Percentiles rank a stretch among this genome's conserved stretches.
Conservation (phyloP, 352 stramenopile species). For the Globisporangium cederbergense region DNA sequence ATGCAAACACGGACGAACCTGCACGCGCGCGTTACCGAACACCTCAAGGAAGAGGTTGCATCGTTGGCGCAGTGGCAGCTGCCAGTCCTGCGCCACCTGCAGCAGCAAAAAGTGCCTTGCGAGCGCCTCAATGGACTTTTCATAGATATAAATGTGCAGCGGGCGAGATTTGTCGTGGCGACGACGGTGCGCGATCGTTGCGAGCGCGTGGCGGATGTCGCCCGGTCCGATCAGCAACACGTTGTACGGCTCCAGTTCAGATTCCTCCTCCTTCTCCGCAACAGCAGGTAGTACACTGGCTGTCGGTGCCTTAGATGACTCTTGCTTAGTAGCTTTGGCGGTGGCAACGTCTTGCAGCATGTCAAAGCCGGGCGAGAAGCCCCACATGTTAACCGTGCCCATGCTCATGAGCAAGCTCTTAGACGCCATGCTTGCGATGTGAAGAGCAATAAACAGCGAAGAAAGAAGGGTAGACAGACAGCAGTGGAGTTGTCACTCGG, state of each 20-base stretch:
- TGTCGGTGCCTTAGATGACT: background rate
- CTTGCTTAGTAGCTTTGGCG: background rate
- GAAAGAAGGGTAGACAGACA: background rate
- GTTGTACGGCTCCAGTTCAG: constrained; percentile 27
- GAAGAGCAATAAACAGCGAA: background rate
- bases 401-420: constrained; percentile 72
- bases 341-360: constrained; percentile 24
- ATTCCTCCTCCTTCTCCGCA: constrained; percentile 15
- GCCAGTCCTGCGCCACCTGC: constrained; percentile 80
- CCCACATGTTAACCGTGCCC: constrained; percentile 85
- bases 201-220: constrained; percentile 77
- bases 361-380: constrained; percentile 79
- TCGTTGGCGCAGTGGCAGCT: constrained; percentile 87
- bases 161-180: constrained; percentile 34
- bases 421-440: background rate
- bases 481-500: background rate
- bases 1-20: constrained; percentile 26
- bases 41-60: constrained; percentile 91
- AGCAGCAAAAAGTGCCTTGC: constrained; percentile 89
- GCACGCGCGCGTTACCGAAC: constrained; percentile 90
- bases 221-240: constrained; percentile 64
- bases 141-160: constrained; percentile 88
- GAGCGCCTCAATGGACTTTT: constrained; percentile 82
- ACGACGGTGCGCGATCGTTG: constrained; percentile 42
- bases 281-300: background rate